Evolutionary conservation across 208 protist genomes (phyloP), one percentile per base, ranked within the genome.

Genomic region (Acanthamoeba triangularis): DNA sequence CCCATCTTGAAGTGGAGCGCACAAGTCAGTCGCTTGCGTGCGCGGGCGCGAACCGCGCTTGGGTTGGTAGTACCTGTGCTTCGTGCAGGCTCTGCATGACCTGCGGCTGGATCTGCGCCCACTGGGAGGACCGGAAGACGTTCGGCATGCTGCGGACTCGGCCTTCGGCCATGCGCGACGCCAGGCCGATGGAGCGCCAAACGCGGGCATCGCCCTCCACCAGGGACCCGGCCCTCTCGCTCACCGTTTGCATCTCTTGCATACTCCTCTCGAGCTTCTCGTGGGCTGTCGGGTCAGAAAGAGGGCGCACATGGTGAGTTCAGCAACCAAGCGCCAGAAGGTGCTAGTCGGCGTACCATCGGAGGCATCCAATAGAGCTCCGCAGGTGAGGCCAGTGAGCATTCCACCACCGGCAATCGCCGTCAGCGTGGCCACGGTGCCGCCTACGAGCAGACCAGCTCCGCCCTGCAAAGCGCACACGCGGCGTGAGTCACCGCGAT

Each of bases 211-310:
- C 80, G 28, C 25, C 30, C 30, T 90, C 80, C 8, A 90, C 52
- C 44, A 90, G 30, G 3, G 80, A 90, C 49, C 80, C 80, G 25
- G 80, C 80, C 28, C 35, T 30, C 13, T 65, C 30, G 52, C 54
- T 90, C 13, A 90, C 52, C 13, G 80, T 44, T 5, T 63, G 52
- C 80, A 90, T 65, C n/a, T 90, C 80, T 20, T 90, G 80, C 80
- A 90, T 90, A 8, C 80, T 28, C 49, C 33, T 35, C 80, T 90
- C 80, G 35, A 90, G 65, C 80, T 63, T 90, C 54, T 90, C 80
- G 49, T 90, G 80, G 23, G 80, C 78, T 87, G 78, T 14, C 0
- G 18, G 25, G 33, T 3, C 37, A 59, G 6, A n/a, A 11, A 59
- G 20, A 14, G 14, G n/a, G 18, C 10, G 8, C 6, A 8, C 30